Base-by-base conservation (phyloP, 1,139 yeast genomes). In the Hanseniaspora uvarum region DNA sequence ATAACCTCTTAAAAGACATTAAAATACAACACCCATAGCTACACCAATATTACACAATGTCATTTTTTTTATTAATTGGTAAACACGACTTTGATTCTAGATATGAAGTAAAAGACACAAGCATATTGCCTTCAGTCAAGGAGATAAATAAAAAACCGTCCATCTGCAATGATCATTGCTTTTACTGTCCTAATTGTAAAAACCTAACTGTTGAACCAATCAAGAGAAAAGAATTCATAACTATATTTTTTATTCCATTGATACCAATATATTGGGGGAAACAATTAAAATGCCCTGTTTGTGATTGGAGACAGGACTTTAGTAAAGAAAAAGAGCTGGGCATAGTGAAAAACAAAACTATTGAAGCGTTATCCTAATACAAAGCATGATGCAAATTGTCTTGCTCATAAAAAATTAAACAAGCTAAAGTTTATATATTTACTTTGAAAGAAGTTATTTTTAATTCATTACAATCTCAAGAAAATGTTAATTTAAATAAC, bases 251-350 rank as follows among this genome's bases (percentile, higher is more conserved):
- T 54, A 62, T 76, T 5, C 80, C 80, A 1, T 48, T 76, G 21
- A 63, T 75, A 4, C 79, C 79, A 0, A 59, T 74, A 7, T 67
- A 66, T 55, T 74, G 76, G 74, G 76, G 77, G 3, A 72, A 71
- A 56, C 74, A 71, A 50, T 61, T 75, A 40, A 66, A 62, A 28
- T 75, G 79, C 55, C 63, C 68, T 14, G 71, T 72, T 11, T 75
- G 79, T 58, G 65, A 69, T 40, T 74, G 78, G 77, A 60, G 70
- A 34, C 78, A 74, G 59, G 71, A 68, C 52, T 70, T 73, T 40
- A 67, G 63, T 37, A 62, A 60, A 39, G 63, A 63, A 11, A 71
- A 69, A 19, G 66, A 67, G 41, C 59, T 75, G 44, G 65, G 69
- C 41, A 68, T 68, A 57, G 68, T 68, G 60, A 50, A 45, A 40